A percentile compares a stretch with the other conserved stretches of the same genome.
Evolutionary conservation across 768 basidiomycete genomes (phyloP).

Genomic region (Lactarius sp.): DNA sequence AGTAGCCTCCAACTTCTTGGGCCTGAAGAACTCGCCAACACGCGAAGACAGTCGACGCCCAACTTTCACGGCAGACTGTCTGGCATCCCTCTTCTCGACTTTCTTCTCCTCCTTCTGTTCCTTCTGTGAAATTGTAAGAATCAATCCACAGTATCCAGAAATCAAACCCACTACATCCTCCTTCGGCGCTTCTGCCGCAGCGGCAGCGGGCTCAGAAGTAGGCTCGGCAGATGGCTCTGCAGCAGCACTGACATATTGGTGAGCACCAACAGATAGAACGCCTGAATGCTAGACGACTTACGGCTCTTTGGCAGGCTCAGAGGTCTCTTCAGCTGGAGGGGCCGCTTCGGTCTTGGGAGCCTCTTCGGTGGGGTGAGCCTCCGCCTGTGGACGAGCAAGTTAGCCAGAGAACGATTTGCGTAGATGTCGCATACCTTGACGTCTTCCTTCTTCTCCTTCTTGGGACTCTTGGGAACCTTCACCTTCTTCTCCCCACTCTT

Average conservation of each 20-base stretch:
- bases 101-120: constrained; percentile 41
- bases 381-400: constrained; percentile 25
- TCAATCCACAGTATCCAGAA: neutral
- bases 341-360: constrained; percentile 40
- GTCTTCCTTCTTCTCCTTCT: constrained; percentile 79
- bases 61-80: constrained; percentile 49
- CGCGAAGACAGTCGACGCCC: constrained; percentile 81
- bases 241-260: constrained; percentile 17
- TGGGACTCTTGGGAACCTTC: constrained; percentile 54
- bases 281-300: constrained; percentile 33
- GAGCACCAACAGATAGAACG: neutral
- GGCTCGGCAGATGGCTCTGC: constrained; percentile 34
- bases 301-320: constrained; percentile 58
- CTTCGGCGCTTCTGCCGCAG: constrained; percentile 40
- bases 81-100: constrained; percentile 40
- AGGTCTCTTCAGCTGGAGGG: constrained; percentile 49
- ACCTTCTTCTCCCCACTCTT: constrained; percentile 43
- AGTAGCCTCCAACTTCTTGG: constrained; percentile 48
- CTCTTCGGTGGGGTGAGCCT: constrained; percentile 38
- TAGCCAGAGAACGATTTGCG: neutral
- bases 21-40: constrained; percentile 78
- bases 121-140: constrained; percentile 28
- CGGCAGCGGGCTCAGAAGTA: constrained; percentile 32
- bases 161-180: constrained; percentile 52
- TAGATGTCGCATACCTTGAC: constrained; percentile 40